These are phyloP conservation scores for Tolypocladium sp. DNA, from an alignment of 2,329 filamentous ascomycete genomes.

Conservation along the genomic window DNA sequence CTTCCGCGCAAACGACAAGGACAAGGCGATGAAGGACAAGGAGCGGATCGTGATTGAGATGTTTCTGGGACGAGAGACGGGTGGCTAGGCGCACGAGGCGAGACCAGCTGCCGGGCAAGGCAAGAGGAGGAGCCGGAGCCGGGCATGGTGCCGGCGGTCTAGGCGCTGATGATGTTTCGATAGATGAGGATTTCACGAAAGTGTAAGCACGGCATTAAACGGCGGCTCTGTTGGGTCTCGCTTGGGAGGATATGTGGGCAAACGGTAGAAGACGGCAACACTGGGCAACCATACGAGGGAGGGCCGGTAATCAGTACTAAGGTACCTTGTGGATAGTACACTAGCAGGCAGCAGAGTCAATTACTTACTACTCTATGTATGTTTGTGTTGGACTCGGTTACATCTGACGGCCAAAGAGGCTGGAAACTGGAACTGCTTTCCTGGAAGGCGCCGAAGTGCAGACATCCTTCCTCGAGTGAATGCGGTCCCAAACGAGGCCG, in stretches of 20 bases:
- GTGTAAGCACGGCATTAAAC: neutral
- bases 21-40: conserved; percentile 52
- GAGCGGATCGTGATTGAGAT: conserved; percentile 60
- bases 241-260: neutral
- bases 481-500: neutral
- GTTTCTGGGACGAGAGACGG: conserved; percentile 38
- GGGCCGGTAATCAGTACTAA: neutral
- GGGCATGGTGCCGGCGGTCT: neutral
- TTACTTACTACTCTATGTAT: neutral
- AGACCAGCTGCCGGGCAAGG: neutral
- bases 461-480: neutral
- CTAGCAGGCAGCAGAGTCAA: neutral
- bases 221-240: neutral
- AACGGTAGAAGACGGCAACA: neutral
- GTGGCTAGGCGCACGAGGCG: conserved; percentile 16
- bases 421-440: neutral
- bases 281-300: neutral
- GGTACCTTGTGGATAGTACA: neutral
- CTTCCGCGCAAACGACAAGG: conserved; percentile 47
- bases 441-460: neutral
- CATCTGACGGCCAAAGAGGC: neutral
- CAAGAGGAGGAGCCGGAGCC: neutral
- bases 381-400: neutral
- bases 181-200: neutral
- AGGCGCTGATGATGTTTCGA: neutral